Evolutionary conservation across 2,329 filamentous ascomycete species (phyloP).

Genomic region (Aspergillus phoenicis): DNA sequence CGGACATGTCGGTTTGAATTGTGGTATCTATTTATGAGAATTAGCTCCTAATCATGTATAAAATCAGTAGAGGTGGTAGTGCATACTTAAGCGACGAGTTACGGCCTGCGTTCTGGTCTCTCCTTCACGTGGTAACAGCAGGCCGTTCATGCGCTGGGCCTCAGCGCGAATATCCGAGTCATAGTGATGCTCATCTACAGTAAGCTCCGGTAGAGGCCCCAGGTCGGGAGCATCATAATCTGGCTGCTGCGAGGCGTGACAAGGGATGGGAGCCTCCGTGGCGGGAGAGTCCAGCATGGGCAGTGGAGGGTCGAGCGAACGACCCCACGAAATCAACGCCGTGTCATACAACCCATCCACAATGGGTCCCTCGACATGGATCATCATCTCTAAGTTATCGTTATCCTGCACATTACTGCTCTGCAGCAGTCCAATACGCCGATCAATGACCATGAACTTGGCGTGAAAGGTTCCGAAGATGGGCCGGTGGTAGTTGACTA

Average conservation of each 20-base stretch:
- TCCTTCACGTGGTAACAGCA: slow-evolving; percentile 52
- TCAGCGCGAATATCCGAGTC: slow-evolving; percentile 64
- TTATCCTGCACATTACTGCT: slow-evolving; percentile 79
- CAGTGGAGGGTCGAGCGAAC: slow-evolving; percentile 60
- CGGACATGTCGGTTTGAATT: slow-evolving; percentile 53
- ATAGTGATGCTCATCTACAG: slow-evolving; percentile 63
- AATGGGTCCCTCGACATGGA: slow-evolving; percentile 73
- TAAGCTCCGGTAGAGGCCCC: slow-evolving; percentile 56
- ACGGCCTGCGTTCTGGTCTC: slow-evolving; percentile 62
- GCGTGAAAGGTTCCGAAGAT: slow-evolving; percentile 74
- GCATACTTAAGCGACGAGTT: slow-evolving; percentile 63
- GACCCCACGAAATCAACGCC: slow-evolving; percentile 72
- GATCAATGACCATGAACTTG: slow-evolving; percentile 77
- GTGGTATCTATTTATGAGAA: slow-evolving; percentile 51
- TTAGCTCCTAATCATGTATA: neutral
- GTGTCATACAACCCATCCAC: slow-evolving; percentile 77
- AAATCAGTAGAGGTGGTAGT: too few relatives aligned
- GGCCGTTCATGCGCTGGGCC: slow-evolving; percentile 62
- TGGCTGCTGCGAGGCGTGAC: slow-evolving; percentile 18
- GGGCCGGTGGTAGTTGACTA: slow-evolving; percentile 71
- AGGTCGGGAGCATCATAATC: slow-evolving; percentile 17
- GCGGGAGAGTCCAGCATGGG: slow-evolving; percentile 59
- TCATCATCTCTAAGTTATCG: slow-evolving; percentile 80
- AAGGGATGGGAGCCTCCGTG: slow-evolving; percentile 28
- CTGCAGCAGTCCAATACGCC: slow-evolving; percentile 69